These are phyloP conservation scores for Ceratocystis albifundus DNA, from an alignment of 2,329 filamentous ascomycete species.

Conservation along the genomic window DNA sequence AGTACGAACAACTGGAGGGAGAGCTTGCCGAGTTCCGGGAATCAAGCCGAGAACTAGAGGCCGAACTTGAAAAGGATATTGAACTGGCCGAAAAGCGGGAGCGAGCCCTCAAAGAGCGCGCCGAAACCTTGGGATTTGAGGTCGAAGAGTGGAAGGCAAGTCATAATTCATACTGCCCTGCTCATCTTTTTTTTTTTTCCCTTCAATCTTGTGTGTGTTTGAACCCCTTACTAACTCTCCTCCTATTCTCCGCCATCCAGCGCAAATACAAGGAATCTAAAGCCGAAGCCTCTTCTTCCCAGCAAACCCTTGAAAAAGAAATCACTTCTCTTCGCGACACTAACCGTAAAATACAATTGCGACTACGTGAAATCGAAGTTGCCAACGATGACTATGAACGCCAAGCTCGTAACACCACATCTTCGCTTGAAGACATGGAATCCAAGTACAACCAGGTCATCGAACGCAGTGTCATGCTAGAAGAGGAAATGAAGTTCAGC, in stretches of 20 bases:
- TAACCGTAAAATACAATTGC: conserved; percentile 70
- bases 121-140: conserved; percentile 72
- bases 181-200: not conserved
- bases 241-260: conserved; percentile 36
- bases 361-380: conserved; percentile 87
- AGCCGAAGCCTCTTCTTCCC: conserved; percentile 69
- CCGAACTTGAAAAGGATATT: conserved; percentile 90
- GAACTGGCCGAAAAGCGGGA: conserved; percentile 92
- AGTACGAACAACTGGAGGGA: conserved; percentile 84
- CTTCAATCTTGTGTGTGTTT: not conserved
- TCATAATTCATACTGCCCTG: not conserved
- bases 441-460: conserved; percentile 94
- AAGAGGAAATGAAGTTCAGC: conserved; percentile 82
- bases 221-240: conserved; percentile 15
- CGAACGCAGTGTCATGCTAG: conserved; percentile 81
- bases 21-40: conserved; percentile 90
- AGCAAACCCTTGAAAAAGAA: conserved; percentile 84
- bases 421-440: conserved; percentile 91
- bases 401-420: conserved; percentile 89
- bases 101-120: conserved; percentile 71
- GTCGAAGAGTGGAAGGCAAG: conserved; percentile 97
- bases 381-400: conserved; percentile 97
- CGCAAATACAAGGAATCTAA: conserved; percentile 95
- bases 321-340: conserved; percentile 80
- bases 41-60: conserved; percentile 86